Percentiles rank a stretch among this genome's conserved stretches.
Evolutionary conservation across 345 rosid species (phyloP).

Genomic region (Pseudoturritis turrita): DNA sequence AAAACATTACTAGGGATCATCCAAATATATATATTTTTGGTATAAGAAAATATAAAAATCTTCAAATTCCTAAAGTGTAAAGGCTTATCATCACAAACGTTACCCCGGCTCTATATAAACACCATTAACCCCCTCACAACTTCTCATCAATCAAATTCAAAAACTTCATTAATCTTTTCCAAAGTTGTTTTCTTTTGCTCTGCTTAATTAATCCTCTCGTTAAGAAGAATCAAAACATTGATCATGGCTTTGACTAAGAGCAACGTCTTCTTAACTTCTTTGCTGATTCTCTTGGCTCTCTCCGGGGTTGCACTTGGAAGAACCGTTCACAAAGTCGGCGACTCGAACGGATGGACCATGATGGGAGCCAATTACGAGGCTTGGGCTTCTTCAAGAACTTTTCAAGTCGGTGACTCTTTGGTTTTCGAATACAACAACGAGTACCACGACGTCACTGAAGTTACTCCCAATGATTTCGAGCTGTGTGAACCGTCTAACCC

Average conservation of each 20-base stretch:
- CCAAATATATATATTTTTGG: not conserved
- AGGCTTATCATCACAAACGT: not conserved
- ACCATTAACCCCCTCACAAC: not conserved
- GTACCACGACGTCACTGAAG: slow-evolving; percentile 4
- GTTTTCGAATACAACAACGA: not conserved
- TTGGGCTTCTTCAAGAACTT: not conserved
- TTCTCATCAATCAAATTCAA: not conserved
- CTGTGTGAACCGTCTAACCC: not conserved
- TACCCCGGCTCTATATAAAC: not conserved
- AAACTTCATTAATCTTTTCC: not conserved
- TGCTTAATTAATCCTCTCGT: not conserved
- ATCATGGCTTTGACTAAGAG: not conserved
- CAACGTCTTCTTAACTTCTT: not conserved
- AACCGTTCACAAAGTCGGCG: slow-evolving; percentile 17
- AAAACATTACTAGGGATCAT: too few species aligned
- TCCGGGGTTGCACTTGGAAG: not conserved
- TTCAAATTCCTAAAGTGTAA: not conserved
- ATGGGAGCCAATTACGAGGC: not conserved
- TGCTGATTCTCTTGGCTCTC: not conserved
- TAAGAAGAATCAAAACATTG: not conserved
- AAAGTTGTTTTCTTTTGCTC: not conserved
- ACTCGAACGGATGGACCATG: not conserved
- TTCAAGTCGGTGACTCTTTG: not conserved
- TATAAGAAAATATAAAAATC: not conserved
- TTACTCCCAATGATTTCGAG: not conserved